phyloP scores from a whole-genome alignment of 1,139 yeast genomes.

The Petasospora fabianii region DNA sequence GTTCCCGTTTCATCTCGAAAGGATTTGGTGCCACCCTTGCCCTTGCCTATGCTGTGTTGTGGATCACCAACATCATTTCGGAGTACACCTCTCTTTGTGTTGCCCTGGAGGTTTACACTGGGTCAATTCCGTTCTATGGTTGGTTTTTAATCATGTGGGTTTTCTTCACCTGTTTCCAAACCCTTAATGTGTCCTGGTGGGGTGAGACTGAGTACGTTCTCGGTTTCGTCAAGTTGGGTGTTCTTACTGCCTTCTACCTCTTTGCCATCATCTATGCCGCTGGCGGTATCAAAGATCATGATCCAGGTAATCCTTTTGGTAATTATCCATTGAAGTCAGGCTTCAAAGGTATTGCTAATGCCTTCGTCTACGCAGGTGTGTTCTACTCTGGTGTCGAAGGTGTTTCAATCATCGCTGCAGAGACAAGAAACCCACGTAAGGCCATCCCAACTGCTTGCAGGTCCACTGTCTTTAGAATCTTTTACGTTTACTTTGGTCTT shows the following conservation, averaged over 20 bases:
- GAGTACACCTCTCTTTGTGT: conserved; percentile 57
- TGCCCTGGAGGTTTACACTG: conserved; percentile 50
- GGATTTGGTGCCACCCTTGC: conserved; percentile 60
- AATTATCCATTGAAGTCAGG: conserved; percentile 52
- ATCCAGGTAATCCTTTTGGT: conserved; percentile 48
- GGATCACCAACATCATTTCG: conserved; percentile 55
- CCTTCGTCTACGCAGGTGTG: conserved; percentile 69
- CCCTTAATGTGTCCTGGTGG: conserved; percentile 51
- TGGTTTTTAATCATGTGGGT: conserved; percentile 55
- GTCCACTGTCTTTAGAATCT: conserved; percentile 75
- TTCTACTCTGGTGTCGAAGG: conserved; percentile 78
- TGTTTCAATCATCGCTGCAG: conserved; percentile 72
- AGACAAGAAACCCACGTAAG: conserved; percentile 71
- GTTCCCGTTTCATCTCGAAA: conserved; percentile 47
- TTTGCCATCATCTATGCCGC: conserved; percentile 57
- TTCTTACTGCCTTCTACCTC: conserved; percentile 50
- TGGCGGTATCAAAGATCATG: conserved; percentile 59
- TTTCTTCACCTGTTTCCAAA: conserved; percentile 51
- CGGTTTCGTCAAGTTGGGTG: conserved; percentile 48
- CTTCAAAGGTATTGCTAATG: conserved; percentile 37
- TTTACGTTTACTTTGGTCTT: conserved; percentile 64
- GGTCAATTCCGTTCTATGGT: conserved; percentile 54
- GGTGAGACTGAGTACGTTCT: conserved; percentile 61
- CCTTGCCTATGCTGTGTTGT: conserved; percentile 51
- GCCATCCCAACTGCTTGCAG: conserved; percentile 75